Conservation (phyloP, 768 basidiomycete genomes). For the Phylloporus sp. region DNA sequence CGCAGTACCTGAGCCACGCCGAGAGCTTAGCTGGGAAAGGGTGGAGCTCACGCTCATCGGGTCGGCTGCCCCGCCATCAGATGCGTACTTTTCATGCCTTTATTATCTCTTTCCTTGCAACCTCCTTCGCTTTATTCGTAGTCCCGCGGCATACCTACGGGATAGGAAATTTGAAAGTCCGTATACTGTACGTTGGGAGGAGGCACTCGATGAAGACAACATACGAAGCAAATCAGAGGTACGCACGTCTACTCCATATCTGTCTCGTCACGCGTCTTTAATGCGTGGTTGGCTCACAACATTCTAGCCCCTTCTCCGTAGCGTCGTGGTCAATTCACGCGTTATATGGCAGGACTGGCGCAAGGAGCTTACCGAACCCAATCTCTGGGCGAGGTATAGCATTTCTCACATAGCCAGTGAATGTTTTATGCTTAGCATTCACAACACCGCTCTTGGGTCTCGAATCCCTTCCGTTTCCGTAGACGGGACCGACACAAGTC, state of each 20-base stretch:
- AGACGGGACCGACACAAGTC: constrained; percentile 1
- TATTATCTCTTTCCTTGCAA: constrained; percentile 94
- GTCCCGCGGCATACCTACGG: constrained; percentile 61
- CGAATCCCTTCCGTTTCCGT: constrained; percentile 11
- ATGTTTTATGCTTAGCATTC: constrained; percentile 63
- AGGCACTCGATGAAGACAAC: constrained; percentile 62
- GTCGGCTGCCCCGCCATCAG: constrained; percentile 54
- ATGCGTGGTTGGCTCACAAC: background rate
- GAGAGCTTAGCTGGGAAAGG: constrained; percentile 64
- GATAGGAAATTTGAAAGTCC: constrained; percentile 50
- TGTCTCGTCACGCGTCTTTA: too few species aligned
- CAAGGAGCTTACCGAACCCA: constrained; percentile 58
- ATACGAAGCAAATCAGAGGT: constrained; percentile 75
- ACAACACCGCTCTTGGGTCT: constrained; percentile 51
- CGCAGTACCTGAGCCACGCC: constrained; percentile 42
- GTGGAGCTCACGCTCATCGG: constrained; percentile 58
- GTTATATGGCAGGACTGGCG: constrained; percentile 63
- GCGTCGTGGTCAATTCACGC: constrained; percentile 70
- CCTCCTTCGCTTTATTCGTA: constrained; percentile 71
- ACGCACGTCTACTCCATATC: constrained; percentile 13
- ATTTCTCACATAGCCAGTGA: constrained; percentile 62
- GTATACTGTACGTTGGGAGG: constrained; percentile 68
- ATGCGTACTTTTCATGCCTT: constrained; percentile 69
- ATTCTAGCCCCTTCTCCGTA: constrained; percentile 59
- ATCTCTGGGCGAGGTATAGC: constrained; percentile 66